Percentiles rank a stretch among this genome's conserved stretches.
These are phyloP conservation scores for Hanseniaspora mollemarum DNA, from an alignment of 805 yeast genomes.

Conservation along the genomic window DNA sequence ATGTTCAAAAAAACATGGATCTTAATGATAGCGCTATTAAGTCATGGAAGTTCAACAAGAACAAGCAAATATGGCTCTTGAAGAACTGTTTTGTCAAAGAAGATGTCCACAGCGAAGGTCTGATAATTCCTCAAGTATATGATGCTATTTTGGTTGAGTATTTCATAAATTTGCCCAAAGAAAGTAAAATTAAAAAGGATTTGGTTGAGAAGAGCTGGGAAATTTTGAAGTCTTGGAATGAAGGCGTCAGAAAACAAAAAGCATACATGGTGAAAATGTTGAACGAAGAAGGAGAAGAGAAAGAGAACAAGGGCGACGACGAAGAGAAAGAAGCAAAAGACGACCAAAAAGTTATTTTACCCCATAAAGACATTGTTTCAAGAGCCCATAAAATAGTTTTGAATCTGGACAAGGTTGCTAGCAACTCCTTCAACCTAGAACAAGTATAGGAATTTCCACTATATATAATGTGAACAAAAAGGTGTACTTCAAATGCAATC, in stretches of 20 bases:
- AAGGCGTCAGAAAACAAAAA: constrained; percentile 22
- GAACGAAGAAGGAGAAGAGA: constrained; percentile 17
- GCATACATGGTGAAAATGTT: constrained; percentile 22
- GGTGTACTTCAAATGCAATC: too few species aligned
- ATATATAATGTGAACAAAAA: too few species aligned
- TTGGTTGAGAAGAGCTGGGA: constrained; percentile 21
- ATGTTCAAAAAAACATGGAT: constrained; percentile 21
- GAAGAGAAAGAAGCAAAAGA: constrained; percentile 9
- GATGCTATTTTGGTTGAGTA: constrained; percentile 25
- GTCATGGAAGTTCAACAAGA: constrained; percentile 31
- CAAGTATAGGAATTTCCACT: not conserved
- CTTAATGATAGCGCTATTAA: constrained; percentile 14
- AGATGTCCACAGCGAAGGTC: constrained; percentile 13
- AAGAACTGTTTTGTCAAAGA: constrained; percentile 24
- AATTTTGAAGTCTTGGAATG: constrained; percentile 24
- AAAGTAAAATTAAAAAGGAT: constrained; percentile 20
- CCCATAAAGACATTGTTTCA: constrained; percentile 22
- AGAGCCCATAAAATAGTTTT: constrained; percentile 22
- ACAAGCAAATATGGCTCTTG: constrained; percentile 30
- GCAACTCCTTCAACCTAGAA: constrained; percentile 3
- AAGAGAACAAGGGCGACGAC: constrained; percentile 9
- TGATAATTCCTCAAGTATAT: constrained; percentile 25
- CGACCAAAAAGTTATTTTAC: constrained; percentile 19
- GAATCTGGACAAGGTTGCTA: constrained; percentile 16
- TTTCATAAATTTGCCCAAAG: constrained; percentile 25